Percentiles rank a stretch among this genome's conserved stretches.
Conservation (phyloP, 257 asterid species). For the Solanum neorickii region DNA sequence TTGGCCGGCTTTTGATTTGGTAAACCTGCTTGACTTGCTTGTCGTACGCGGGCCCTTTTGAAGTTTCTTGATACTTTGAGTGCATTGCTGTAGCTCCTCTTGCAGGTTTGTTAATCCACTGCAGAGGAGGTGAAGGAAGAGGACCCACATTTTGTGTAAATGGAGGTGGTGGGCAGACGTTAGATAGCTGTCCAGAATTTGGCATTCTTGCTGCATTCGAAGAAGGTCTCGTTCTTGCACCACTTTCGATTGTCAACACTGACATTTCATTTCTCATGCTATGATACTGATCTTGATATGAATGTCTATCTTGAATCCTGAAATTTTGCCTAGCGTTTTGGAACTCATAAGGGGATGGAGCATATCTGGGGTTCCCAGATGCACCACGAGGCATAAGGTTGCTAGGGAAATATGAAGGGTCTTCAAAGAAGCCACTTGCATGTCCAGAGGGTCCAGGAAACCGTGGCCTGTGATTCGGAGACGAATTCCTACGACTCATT, state of each 20-base stretch:
- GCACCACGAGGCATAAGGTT: constrained; percentile 23
- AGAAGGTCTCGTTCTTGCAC: constrained; percentile 14
- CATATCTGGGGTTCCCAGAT: constrained; percentile 22
- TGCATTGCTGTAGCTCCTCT: constrained; percentile 11
- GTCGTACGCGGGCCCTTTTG: constrained; percentile 13
- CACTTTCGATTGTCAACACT: constrained; percentile 35
- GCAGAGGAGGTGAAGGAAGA: constrained; percentile 68
- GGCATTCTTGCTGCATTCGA: constrained; percentile 22
- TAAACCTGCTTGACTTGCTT: constrained; percentile 49
- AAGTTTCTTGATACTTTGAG: constrained; percentile 18
- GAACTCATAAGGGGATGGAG: constrained; percentile 12
- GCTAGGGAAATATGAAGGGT: constrained; percentile 17
- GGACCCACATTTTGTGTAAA: constrained; percentile 19
- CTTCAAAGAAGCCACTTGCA: constrained; percentile 23
- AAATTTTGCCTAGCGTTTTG: constrained; percentile 27
- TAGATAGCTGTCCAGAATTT: constrained; percentile 17
- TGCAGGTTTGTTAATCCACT: constrained; percentile 44
- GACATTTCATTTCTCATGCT: constrained; percentile 45
- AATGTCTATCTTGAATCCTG: constrained; percentile 27
- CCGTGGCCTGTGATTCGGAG: constrained; percentile 30
- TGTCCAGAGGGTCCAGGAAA: constrained; percentile 32
- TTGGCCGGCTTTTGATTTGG: constrained; percentile 29
- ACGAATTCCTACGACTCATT: constrained; percentile 15
- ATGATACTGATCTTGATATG: constrained; percentile 34
- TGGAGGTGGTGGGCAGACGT: constrained; percentile 12